Percentiles rank a stretch among this genome's conserved stretches.
phyloP scores from a whole-genome alignment of 768 basidiomycete species.

The Suillus hirtellus region DNA sequence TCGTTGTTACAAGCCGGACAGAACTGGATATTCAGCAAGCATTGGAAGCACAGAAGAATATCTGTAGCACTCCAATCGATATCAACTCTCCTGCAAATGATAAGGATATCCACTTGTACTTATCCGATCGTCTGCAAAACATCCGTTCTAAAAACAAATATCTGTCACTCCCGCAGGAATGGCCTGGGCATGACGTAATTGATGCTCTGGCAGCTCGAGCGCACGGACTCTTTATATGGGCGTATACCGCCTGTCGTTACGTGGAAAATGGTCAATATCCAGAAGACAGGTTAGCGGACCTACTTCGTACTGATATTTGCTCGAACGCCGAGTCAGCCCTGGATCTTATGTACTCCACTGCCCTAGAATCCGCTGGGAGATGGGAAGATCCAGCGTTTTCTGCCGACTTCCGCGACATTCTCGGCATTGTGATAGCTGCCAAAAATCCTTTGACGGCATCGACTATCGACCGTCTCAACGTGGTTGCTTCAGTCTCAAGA shows the following conservation, averaged over 20 bases:
- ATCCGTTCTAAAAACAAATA: conserved; percentile 30
- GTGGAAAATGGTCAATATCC: conserved; percentile 33
- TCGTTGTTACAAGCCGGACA: conserved; percentile 35
- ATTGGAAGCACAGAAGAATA: conserved; percentile 16
- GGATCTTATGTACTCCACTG: conserved; percentile 32
- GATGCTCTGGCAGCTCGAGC: conserved; percentile 27
- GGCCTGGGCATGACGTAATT: conserved; percentile 26
- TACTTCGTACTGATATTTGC: conserved; percentile 22
- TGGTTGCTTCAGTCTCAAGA: conserved; percentile 10
- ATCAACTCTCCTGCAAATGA: conserved; percentile 27
- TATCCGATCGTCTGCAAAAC: conserved; percentile 26
- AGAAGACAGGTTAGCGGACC: conserved; percentile 29
- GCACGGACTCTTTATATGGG: conserved; percentile 36
- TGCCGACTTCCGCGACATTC: conserved; percentile 32
- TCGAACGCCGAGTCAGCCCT: conserved; percentile 29
- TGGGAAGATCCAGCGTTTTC: conserved; percentile 32
- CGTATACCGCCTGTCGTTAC: conserved; percentile 34
- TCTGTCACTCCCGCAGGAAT: conserved; percentile 28
- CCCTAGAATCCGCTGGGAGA: conserved; percentile 30
- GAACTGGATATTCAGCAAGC: conserved; percentile 28
- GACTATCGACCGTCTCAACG: conserved; percentile 30
- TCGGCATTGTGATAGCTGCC: conserved; percentile 33
- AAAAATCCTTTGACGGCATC: conserved; percentile 26
- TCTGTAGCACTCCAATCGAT: conserved; percentile 26
- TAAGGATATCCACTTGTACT: conserved; percentile 27